Evolutionary conservation across 176 grass and related monocot genomes (phyloP).

Genomic region (Zea mays): DNA sequence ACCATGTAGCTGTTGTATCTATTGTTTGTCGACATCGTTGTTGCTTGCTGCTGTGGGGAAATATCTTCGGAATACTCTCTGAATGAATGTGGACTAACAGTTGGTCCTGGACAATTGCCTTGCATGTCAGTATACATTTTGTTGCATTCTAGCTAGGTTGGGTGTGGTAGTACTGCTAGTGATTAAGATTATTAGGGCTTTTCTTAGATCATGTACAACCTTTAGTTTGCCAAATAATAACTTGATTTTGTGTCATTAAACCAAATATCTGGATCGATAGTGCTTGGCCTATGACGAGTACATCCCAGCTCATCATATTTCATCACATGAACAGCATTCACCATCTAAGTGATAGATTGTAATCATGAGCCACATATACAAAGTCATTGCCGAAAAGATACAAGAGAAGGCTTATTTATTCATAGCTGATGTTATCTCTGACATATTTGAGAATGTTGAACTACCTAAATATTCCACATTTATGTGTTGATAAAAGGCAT

Average conservation of each 20-base stretch:
- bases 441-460: too few relatives aligned
- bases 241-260: not conserved
- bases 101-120: not conserved
- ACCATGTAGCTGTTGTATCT: not conserved
- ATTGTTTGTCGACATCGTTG: not conserved
- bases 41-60: not conserved
- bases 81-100: not conserved
- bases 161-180: not conserved
- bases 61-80: not conserved
- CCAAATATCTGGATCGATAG: not conserved
- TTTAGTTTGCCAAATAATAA: not conserved
- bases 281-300: not conserved
- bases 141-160: not conserved
- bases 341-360: not conserved
- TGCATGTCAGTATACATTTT: not conserved
- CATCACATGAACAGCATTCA: not conserved
- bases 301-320: not conserved
- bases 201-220: not conserved
- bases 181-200: not conserved
- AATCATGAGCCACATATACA: too few relatives aligned
- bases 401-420: too few relatives aligned
- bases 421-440: too few relatives aligned
- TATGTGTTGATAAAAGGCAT: too few relatives aligned
- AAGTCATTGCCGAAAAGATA: not conserved
- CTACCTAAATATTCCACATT: too few relatives aligned